These are phyloP conservation scores for Lentinus polychrous DNA, from an alignment of 1,284 basidiomycete genomes.

Conservation along the genomic window DNA sequence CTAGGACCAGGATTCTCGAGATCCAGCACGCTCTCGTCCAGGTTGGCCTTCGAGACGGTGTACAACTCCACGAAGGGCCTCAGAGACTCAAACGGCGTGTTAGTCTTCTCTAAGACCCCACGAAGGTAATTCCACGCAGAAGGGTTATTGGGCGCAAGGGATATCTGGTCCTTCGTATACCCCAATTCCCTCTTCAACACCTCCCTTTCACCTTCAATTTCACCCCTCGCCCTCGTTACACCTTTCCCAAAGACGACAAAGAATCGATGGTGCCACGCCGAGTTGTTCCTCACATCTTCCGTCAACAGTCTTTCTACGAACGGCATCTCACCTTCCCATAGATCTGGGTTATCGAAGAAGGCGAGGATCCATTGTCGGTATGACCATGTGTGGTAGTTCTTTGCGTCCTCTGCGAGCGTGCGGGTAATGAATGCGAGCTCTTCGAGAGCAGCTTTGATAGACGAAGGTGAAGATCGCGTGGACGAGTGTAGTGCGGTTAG, in stretches of 20 bases:
- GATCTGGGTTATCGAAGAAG: conserved; percentile 62
- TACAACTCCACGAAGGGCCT: conserved; percentile 62
- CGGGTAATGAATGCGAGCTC: conserved; percentile 79
- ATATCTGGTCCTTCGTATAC: conserved; percentile 75
- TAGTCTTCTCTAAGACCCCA: conserved; percentile 58
- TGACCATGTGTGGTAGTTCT: conserved; percentile 97
- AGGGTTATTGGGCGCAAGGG: conserved; percentile 84
- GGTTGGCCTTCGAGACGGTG: conserved; percentile 29
- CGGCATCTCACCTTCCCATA: conserved; percentile 76
- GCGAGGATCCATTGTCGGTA: conserved; percentile 88
- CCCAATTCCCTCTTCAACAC: conserved; percentile 61
- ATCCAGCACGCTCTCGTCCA: conserved; percentile 42
- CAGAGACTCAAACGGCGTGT: conserved; percentile 50
- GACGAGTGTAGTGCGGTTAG: conserved; percentile 42
- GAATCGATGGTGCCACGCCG: conserved; percentile 97
- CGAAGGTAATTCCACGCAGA: conserved; percentile 95
- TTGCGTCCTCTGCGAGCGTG: conserved; percentile 68
- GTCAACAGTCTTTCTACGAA: conserved; percentile 75
- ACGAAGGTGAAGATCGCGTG: not conserved
- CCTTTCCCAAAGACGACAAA: conserved; percentile 82
- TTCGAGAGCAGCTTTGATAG: conserved; percentile 27
- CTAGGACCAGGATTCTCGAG: conserved; percentile 67
- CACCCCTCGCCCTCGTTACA: conserved; percentile 30
- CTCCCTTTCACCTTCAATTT: conserved; percentile 45
- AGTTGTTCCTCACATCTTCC: conserved; percentile 89